phyloP scores from a whole-genome alignment of 768 basidiomycete genomes.

The Rossbeevera mucosa region DNA sequence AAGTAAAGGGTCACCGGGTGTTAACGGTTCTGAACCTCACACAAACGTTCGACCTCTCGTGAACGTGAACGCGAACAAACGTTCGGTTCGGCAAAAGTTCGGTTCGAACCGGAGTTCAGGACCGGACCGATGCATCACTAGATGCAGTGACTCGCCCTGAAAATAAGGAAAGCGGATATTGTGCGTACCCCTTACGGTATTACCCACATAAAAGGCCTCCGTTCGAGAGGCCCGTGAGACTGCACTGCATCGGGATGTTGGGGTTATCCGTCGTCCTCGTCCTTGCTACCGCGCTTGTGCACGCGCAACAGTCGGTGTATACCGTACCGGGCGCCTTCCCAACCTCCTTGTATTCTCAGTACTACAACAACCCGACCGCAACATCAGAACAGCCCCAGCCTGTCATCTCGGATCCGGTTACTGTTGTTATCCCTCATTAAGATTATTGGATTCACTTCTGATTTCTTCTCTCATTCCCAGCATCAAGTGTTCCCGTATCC shows the following conservation, averaged over 20 bases:
- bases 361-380: slow-evolving; percentile 70
- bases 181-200: neutral
- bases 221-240: neutral
- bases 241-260: slow-evolving; percentile 7
- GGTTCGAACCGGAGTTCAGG: slow-evolving; percentile 3
- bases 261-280: slow-evolving; percentile 7
- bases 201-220: slow-evolving; percentile 10
- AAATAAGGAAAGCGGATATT: too few relatives aligned
- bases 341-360: slow-evolving; percentile 56
- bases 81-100: slow-evolving; percentile 1
- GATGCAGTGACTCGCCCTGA: too few relatives aligned
- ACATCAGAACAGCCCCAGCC: slow-evolving; percentile 73
- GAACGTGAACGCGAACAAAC: neutral
- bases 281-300: slow-evolving; percentile 2
- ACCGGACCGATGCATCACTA: slow-evolving; percentile 1
- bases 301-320: slow-evolving; percentile 29
- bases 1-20: too few relatives aligned
- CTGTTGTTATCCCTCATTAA: slow-evolving; percentile 34
- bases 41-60: neutral
- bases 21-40: neutral
- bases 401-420: slow-evolving; percentile 68
- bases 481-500: slow-evolving; percentile 52
- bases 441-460: neutral
- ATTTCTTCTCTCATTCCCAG: slow-evolving; percentile 31
- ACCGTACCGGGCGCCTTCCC: slow-evolving; percentile 63